A percentile compares a stretch with the other conserved stretches of the same genome.
phyloP scores from a whole-genome alignment of 1,139 yeast species.

The Spathaspora jeffriesii region DNA sequence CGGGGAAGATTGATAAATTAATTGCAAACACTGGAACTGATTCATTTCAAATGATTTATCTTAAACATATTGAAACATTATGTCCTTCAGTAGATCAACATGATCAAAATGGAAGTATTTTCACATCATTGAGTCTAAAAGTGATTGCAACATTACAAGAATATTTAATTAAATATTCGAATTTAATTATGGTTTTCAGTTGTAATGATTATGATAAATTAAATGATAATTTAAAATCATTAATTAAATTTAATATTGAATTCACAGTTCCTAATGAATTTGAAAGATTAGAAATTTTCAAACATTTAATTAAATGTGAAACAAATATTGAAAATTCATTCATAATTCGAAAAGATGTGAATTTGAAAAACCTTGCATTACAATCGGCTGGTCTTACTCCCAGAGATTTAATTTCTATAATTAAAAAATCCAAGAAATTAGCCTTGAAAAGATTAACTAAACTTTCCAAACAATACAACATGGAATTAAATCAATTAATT shows the following conservation, averaged over 20 bases:
- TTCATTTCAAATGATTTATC: slow-evolving; percentile 48
- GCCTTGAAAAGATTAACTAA: slow-evolving; percentile 54
- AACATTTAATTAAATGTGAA: slow-evolving; percentile 40
- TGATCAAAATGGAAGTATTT: slow-evolving; percentile 56
- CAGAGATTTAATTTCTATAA: slow-evolving; percentile 73
- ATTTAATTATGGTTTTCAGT: slow-evolving; percentile 65
- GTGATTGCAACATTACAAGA: slow-evolving; percentile 61
- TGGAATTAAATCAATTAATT: slow-evolving; percentile 26
- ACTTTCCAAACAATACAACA: slow-evolving; percentile 17
- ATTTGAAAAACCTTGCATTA: slow-evolving; percentile 60
- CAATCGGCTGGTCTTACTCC: slow-evolving; percentile 96
- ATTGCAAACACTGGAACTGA: slow-evolving; percentile 21
- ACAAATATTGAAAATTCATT: slow-evolving; percentile 19
- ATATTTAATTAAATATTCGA: slow-evolving; percentile 36
- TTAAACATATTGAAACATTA: slow-evolving; percentile 76
- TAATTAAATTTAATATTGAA: slow-evolving; percentile 75
- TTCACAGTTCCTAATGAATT: slow-evolving; percentile 77
- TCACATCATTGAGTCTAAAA: slow-evolving; percentile 60
- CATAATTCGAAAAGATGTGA: slow-evolving; percentile 53
- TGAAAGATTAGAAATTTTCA: slow-evolving; percentile 69
- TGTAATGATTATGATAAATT: slow-evolving; percentile 72
- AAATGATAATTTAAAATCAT: slow-evolving; percentile 65
- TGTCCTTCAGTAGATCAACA: slow-evolving; percentile 67
- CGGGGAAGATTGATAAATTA: slow-evolving; percentile 72
- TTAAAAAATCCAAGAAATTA: slow-evolving; percentile 60